Evolutionary conservation across 805 yeast genomes (phyloP).

Genomic region (Lipomyces sp.): DNA sequence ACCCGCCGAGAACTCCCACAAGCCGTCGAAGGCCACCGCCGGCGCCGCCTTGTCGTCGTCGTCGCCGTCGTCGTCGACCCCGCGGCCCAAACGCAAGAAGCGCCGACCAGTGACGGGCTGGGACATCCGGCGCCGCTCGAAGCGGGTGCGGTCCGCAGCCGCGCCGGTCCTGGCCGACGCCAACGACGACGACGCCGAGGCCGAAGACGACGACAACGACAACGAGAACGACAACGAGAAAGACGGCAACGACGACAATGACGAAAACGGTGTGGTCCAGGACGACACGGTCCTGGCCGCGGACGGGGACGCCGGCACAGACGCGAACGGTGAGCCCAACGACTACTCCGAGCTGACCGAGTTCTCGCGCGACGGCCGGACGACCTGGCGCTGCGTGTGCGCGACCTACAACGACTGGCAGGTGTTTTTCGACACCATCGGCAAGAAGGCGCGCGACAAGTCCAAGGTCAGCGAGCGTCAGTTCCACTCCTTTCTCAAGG

Average conservation of each 20-base stretch:
- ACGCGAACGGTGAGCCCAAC: not conserved
- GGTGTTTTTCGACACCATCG: conserved; percentile 25
- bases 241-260: not conserved
- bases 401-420: conserved; percentile 36
- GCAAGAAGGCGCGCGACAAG: conserved; percentile 20
- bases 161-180: conserved; percentile 7
- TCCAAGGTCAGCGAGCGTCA: conserved; percentile 25
- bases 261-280: not conserved
- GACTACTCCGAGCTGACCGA: conserved; percentile 14
- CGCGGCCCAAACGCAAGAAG: conserved; percentile 9
- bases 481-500: conserved; percentile 27
- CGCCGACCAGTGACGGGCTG: conserved; percentile 18
- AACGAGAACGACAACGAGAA: conserved; percentile 7
- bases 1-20: not conserved
- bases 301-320: no score
- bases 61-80: not conserved
- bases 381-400: conserved; percentile 37
- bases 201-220: conserved; percentile 1
- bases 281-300: not conserved
- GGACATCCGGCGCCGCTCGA: conserved; percentile 17
- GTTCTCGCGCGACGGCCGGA: conserved; percentile 23
- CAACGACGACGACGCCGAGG: conserved; percentile 20
- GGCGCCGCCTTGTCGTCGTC: conserved; percentile 5
- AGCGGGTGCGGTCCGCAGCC: conserved; percentile 11
- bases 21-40: conserved; percentile 1